These are phyloP conservation scores for Thraustochytrium sp. DNA, from an alignment of 352 stramenopile species.

Conservation along the genomic window DNA sequence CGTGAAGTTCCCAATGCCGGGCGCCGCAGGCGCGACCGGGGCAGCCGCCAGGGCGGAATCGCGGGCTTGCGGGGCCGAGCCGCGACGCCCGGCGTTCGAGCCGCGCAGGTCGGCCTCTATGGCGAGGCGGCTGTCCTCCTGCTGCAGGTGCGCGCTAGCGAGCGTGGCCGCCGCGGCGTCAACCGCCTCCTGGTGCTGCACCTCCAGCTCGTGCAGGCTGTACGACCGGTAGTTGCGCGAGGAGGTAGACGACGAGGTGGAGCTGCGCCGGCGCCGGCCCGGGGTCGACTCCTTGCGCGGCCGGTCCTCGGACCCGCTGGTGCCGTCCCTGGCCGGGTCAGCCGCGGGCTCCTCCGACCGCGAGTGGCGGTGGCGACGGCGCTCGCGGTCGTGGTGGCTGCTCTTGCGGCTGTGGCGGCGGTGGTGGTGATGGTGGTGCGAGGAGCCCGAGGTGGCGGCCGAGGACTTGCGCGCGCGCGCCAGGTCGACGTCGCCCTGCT, in stretches of 20 bases:
- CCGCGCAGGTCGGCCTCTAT: not conserved
- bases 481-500: not conserved
- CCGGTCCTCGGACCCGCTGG: not conserved
- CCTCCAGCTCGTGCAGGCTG: not conserved
- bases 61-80: not conserved
- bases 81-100: not conserved
- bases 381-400: not conserved
- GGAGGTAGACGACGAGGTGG: too few relatives aligned
- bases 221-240: not conserved
- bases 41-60: not conserved
- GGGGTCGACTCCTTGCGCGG: not conserved
- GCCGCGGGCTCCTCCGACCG: not conserved
- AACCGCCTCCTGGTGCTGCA: not conserved
- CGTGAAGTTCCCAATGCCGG: not conserved
- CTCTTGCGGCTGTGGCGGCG: not conserved
- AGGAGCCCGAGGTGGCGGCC: not conserved
- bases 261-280: not conserved
- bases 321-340: not conserved
- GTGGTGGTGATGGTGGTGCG: not conserved
- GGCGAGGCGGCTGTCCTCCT: not conserved
- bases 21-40: not conserved
- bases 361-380: not conserved
- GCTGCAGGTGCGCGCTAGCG: not conserved
- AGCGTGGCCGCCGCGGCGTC: not conserved
- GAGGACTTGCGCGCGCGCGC: not conserved